phyloP scores from a whole-genome alignment of 2,329 filamentous ascomycete species.

The Pseudogymnoascus sp. region DNA sequence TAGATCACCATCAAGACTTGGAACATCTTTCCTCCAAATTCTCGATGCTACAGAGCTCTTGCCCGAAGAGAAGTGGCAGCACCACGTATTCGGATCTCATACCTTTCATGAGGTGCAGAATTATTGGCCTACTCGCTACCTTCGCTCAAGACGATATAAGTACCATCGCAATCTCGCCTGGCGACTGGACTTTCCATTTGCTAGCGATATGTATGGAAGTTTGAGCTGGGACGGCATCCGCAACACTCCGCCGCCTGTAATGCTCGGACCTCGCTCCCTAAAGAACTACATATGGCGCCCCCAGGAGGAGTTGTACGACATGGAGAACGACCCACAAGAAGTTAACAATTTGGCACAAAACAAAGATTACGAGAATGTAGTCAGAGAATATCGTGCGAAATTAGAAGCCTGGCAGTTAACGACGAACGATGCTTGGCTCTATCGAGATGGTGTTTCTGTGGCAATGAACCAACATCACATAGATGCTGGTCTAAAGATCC shows the following conservation, averaged over 20 bases:
- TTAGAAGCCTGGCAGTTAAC: conserved; percentile 14
- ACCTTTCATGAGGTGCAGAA: conserved; percentile 45
- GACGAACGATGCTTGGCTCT: conserved; percentile 14
- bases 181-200: conserved; percentile 43
- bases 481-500: conserved; percentile 12
- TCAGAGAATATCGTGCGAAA: conserved; percentile 26
- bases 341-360: conserved; percentile 37
- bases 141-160: conserved; percentile 38
- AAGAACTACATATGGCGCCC: conserved; percentile 37
- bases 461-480: conserved; percentile 13
- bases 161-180: conserved; percentile 45
- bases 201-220: conserved; percentile 38
- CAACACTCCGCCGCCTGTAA: conserved; percentile 15
- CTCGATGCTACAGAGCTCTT: conserved; percentile 16
- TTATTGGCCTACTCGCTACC: conserved; percentile 43
- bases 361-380: conserved; percentile 24
- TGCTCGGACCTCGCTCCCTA: conserved; percentile 35
- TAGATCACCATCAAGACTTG: conserved; percentile 21
- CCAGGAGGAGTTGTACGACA: conserved; percentile 41
- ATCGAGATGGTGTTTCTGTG: conserved; percentile 13
- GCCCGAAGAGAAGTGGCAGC: conserved; percentile 20
- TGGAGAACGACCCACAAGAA: conserved; percentile 39
- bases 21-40: conserved; percentile 34
- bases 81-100: conserved; percentile 43
- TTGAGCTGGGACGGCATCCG: conserved; percentile 39